These are phyloP conservation scores for Hemisphaericaspora subhashii DNA, from an alignment of 1,139 yeast genomes.

Conservation along the genomic window DNA sequence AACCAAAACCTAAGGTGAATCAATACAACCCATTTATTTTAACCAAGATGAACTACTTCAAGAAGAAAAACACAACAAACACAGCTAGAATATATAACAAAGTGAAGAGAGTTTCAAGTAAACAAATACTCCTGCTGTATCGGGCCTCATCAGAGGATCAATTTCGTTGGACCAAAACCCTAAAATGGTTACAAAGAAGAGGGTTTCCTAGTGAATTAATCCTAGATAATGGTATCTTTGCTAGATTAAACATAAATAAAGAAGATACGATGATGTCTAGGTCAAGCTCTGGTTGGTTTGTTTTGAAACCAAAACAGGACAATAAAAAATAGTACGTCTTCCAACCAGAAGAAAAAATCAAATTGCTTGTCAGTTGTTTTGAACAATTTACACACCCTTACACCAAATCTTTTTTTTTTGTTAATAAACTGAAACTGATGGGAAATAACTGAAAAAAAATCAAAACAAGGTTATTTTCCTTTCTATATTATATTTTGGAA, in stretches of 20 bases:
- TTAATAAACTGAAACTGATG: background rate
- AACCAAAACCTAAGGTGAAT: slow-evolving; percentile 3
- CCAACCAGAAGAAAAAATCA: slow-evolving; percentile 7
- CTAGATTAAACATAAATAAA: background rate
- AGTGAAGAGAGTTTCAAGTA: slow-evolving; percentile 2
- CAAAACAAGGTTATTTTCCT: slow-evolving; percentile 5
- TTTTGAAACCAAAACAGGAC: background rate
- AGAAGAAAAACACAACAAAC: slow-evolving; percentile 6
- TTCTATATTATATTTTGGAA: background rate
- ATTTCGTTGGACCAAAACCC: slow-evolving; percentile 8
- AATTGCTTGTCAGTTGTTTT: background rate
- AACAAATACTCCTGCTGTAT: background rate
- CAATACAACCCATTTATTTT: slow-evolving; percentile 14
- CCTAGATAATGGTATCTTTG: background rate
- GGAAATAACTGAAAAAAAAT: slow-evolving; percentile 7
- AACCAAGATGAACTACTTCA: slow-evolving; percentile 14
- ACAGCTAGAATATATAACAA: slow-evolving; percentile 7
- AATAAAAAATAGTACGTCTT: background rate
- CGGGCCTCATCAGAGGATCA: background rate
- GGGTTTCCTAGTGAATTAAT: slow-evolving; percentile 12
- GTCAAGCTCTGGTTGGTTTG: slow-evolving; percentile 1
- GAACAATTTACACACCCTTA: background rate
- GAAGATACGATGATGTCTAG: background rate
- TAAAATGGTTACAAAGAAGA: slow-evolving; percentile 10
- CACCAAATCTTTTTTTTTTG: no score